These are phyloP conservation scores for Acarospora socialis DNA, from an alignment of 2,329 filamentous ascomycete species.

Conservation along the genomic window DNA sequence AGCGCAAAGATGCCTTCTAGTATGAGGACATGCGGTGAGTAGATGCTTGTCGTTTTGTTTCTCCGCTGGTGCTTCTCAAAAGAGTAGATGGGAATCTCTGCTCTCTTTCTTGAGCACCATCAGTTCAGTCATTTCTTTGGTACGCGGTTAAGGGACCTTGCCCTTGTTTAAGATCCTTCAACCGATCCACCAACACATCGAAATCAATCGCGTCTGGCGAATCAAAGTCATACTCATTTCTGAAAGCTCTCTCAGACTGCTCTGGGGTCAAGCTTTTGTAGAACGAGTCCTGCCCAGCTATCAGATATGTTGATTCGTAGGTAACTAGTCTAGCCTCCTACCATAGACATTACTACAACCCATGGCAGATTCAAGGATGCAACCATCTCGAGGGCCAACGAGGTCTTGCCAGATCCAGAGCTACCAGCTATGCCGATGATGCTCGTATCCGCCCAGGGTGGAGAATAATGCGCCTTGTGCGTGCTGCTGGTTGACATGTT, in stretches of 20 bases:
- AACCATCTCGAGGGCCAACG: slow-evolving; percentile 81
- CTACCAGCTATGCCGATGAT: slow-evolving; percentile 94
- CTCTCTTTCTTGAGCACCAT: slow-evolving; percentile 27
- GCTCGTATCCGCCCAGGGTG: slow-evolving; percentile 89
- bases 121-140: slow-evolving; percentile 12
- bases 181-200: slow-evolving; percentile 64
- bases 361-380: slow-evolving; percentile 81
- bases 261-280: slow-evolving; percentile 80
- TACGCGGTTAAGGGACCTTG: slow-evolving; percentile 30
- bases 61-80: slow-evolving; percentile 81
- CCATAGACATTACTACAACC: slow-evolving; percentile 97
- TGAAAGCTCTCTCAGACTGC: slow-evolving; percentile 65
- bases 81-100: slow-evolving; percentile 88
- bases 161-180: slow-evolving; percentile 83
- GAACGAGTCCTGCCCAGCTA: slow-evolving; percentile 63
- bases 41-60: slow-evolving; percentile 70
- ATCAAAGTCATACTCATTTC: slow-evolving; percentile 92
- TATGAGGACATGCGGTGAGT: slow-evolving; percentile 90
- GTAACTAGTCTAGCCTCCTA: slow-evolving; percentile 28
- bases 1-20: slow-evolving; percentile 93
- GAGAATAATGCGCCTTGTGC: slow-evolving; percentile 58
- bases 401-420: slow-evolving; percentile 92
- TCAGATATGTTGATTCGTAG: slow-evolving; percentile 9
- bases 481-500: no score
- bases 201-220: slow-evolving; percentile 91